These are phyloP conservation scores for Septoria petroselini DNA, from an alignment of 2,329 filamentous ascomycete species.

Conservation along the genomic window DNA sequence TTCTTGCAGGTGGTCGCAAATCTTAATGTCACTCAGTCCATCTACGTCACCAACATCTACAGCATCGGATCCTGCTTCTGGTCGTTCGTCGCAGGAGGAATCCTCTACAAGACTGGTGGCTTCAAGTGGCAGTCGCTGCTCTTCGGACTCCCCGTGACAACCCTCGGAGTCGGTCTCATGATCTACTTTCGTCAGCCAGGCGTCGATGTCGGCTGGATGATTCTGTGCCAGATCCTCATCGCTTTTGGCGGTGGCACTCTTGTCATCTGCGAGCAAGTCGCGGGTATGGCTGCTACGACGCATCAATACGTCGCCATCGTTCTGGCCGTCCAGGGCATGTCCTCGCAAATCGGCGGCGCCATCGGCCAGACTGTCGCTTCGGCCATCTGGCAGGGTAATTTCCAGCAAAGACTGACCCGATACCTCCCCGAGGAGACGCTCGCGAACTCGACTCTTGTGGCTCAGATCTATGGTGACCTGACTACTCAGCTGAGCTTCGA, in stretches of 20 bases:
- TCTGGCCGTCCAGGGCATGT: constrained; percentile 39
- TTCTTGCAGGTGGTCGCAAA: constrained; percentile 43
- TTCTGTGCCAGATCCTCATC: constrained; percentile 46
- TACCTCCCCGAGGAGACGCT: constrained; percentile 47
- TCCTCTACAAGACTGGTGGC: constrained; percentile 36
- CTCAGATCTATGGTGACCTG: constrained; percentile 38
- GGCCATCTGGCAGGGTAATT: constrained; percentile 39
- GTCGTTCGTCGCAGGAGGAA: constrained; percentile 31
- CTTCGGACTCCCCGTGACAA: constrained; percentile 34
- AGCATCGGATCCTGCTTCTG: constrained; percentile 36
- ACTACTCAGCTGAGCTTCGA: constrained; percentile 42
- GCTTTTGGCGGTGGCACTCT: constrained; percentile 33
- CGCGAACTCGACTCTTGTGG: constrained; percentile 35
- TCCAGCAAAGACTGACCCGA: constrained; percentile 21
- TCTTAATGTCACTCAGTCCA: constrained; percentile 33
- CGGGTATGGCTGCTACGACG: constrained; percentile 36
- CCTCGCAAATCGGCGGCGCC: constrained; percentile 36
- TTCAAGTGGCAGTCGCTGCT: constrained; percentile 36
- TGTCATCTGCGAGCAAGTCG: constrained; percentile 37
- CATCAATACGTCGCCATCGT: constrained; percentile 38
- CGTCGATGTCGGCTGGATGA: constrained; percentile 37
- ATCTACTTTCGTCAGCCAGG: constrained; percentile 39
- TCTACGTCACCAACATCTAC: constrained; percentile 42
- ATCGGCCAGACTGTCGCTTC: constrained; percentile 37
- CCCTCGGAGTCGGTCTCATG: constrained; percentile 31